Evolutionary conservation across 2,329 filamentous ascomycete species (phyloP), one percentile per base, ranked within the genome.

Genomic region (Penicillium sp.): DNA sequence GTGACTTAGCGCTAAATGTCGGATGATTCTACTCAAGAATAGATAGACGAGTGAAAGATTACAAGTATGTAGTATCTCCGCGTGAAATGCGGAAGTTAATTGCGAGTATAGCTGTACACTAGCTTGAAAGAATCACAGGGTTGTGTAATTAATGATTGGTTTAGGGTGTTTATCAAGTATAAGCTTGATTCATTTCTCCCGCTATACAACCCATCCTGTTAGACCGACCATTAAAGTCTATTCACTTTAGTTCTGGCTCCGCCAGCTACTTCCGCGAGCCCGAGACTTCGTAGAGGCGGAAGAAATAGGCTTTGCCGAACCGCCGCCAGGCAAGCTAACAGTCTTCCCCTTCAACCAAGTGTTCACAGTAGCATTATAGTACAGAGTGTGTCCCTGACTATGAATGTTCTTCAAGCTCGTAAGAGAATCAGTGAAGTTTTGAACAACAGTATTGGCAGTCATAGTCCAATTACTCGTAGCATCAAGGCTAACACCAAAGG

Each of bases 391-490:
- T 13, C 61, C 61, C 29, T 46, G 37, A 22, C 54, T 58, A 9
- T 54, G 26, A 16, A 63, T 52, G 22, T 63, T 63, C 14, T 48
- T 43, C 27, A 60, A n/a, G 3, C 22, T 50, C 9, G 49, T 39
- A 5, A 56, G 35, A 11, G 59, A 43, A 11, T 63, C 49, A 5
- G 59, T 62, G 16, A 63, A 59, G 26, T 63, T 60, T n/a, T 56
- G 55, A 6, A 63, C 26, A 16, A 29, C 53, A 1, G 52, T 58
- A 50, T 62, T 50, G 14, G 37, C 41, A 22, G 59, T 62, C 44
- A 63, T 31, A 26, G 57, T 62, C 61, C 61, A 63, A 19, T 19
- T 53, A 29, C 55, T 60, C 5, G 57, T 63, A 8, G 50, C 31
- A 31, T 63, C 61, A 1, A 63, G 57, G 7, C 41, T 47, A 13